Base-by-base conservation (phyloP, 306 rosid species). In the Delonix regia region DNA sequence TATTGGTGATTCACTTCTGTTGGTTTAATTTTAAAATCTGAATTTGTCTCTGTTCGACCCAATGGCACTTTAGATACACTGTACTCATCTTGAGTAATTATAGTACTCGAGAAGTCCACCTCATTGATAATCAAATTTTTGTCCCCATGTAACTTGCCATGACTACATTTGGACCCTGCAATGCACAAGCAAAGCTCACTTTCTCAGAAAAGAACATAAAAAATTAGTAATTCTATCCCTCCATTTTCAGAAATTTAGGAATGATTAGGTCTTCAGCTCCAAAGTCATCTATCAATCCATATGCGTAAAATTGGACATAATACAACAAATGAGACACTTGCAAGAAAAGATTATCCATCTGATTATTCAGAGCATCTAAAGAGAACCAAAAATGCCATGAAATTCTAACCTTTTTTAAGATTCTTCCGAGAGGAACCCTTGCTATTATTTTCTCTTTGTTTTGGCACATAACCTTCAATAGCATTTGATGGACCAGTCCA, bases 401-500 rank as follows among this genome's bases (percentile, higher is more conserved):
- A 71, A 73, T 64, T 74, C 88, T 83, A 81, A 90, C 97, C 92
- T 87, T 83, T 82, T 73, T 86, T 88, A 42, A 15, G 73, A 83
- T 64, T 83, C 76, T 84, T 93, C 42, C 52, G 66, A 71, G 83
- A 69, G 19, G 74, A 81, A 24, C 78, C 77, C 85, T 78, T 83
- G 22, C 75, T 62, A 48, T 48, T 64, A 36, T 69, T 57, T 10
- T 89, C 88, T 71, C 85, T 85, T 56, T 71, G 85, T 77, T 83
- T 83, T 1, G 97, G 99, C 13, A 95, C 89, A 85, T 95, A 93
- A 10, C 99, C 98, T 85, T 95, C 98, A 78, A 95, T 91, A 22
- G 99, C 98, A 91, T 91, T 89, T 48, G 99, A 89, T 24, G 98
- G 98, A 79, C 98, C 98, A 86, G 69, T 80, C 93, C 90, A 89